A percentile compares a stretch with the other conserved stretches of the same genome.
Conservation (phyloP, 2,329 filamentous ascomycete genomes). For the Ceratocystis cacaofunesta region DNA sequence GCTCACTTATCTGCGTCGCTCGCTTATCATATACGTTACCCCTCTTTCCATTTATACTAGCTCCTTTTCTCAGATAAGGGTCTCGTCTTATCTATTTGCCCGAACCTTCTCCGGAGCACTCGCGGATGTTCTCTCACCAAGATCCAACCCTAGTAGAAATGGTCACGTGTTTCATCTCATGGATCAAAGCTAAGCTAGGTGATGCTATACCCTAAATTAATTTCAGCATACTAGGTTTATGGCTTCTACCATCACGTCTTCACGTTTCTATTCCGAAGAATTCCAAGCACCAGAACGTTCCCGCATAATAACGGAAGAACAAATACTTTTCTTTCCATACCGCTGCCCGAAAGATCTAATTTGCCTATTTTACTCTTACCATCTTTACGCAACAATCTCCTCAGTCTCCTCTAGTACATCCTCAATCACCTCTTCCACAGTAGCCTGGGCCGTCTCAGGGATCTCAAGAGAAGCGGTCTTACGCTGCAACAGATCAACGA, state of each 20-base stretch:
- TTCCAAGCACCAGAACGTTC: background rate
- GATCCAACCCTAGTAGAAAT: background rate
- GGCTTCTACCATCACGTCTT: no score
- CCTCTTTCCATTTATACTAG: no score
- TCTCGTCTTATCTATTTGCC: no score
- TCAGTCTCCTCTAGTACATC: constrained; percentile 77
- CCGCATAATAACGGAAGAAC: constrained; percentile 6
- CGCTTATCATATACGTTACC: no score
- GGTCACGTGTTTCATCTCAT: no score
- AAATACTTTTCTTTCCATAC: constrained; percentile 16
- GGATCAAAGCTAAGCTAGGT: no score
- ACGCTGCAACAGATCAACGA: constrained; percentile 45
- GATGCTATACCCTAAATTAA: no score
- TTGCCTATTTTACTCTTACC: background rate
- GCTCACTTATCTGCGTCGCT: no score
- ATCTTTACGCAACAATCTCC: constrained; percentile 42
- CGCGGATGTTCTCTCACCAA: background rate
- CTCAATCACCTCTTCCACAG: constrained; percentile 79
- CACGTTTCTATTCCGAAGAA: background rate
- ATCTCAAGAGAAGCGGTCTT: constrained; percentile 43
- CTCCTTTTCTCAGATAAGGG: no score
- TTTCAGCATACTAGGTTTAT: no score
- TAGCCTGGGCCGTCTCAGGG: constrained; percentile 34
- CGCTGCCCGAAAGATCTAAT: constrained; percentile 11
- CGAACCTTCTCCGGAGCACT: no score